Percentiles rank a stretch among this genome's conserved stretches.
These are phyloP conservation scores for Rubroshorea leprosula DNA, from an alignment of 345 rosid species.

Conservation along the genomic window DNA sequence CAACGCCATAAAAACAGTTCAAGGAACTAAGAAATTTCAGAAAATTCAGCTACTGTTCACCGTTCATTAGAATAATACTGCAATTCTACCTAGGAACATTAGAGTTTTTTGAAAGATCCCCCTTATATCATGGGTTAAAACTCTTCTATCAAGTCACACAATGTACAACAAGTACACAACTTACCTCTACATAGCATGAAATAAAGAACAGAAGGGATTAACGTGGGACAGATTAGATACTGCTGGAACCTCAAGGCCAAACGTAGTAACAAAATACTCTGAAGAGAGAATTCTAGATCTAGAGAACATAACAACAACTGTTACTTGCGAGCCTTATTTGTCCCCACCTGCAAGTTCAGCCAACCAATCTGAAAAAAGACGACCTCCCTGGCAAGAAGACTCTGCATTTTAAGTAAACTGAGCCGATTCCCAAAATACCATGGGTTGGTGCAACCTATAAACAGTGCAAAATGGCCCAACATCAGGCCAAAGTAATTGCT, in stretches of 20 bases:
- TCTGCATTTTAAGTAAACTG: no score
- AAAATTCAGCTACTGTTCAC: conserved; percentile 20
- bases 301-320: conserved; percentile 16
- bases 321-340: no score
- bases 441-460: no score
- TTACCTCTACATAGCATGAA: conserved; percentile 32
- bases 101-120: conserved; percentile 20
- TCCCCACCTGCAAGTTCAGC: no score
- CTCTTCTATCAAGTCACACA: conserved; percentile 42
- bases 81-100: conserved; percentile 20
- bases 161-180: conserved; percentile 42
- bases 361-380: no score
- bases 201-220: conserved; percentile 23
- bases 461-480: no score
- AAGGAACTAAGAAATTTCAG: neutral
- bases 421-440: no score
- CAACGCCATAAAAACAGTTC: conserved; percentile 1
- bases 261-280: conserved; percentile 17
- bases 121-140: conserved; percentile 16
- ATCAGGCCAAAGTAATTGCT: no score
- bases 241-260: conserved; percentile 8
- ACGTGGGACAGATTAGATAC: conserved; percentile 6
- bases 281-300: conserved; percentile 19
- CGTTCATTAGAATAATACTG: conserved; percentile 21
- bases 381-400: no score